A percentile compares a stretch with the other conserved stretches of the same genome.
These are phyloP conservation scores for Phycomyces blakesleeanus DNA, from an alignment of 192 early-diverging fungal species.

Conservation along the genomic window DNA sequence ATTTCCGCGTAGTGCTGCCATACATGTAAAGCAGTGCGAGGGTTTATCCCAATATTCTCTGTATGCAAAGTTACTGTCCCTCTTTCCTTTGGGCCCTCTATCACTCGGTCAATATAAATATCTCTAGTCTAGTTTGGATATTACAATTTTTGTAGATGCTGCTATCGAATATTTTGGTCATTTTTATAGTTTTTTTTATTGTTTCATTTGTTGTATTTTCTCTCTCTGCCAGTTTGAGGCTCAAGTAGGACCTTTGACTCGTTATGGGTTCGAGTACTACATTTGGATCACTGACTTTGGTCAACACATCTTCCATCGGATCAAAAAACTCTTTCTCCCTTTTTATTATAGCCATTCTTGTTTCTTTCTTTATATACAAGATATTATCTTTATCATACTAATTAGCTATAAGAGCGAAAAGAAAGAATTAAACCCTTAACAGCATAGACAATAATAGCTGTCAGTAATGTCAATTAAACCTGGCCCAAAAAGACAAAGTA, in stretches of 20 bases:
- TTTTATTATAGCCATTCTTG: too few relatives aligned
- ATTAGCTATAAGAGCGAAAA: not conserved
- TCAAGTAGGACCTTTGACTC: conserved; percentile 7
- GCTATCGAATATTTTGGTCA: not conserved
- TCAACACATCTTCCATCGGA: too few relatives aligned
- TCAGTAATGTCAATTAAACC: too few relatives aligned
- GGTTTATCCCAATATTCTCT: not conserved
- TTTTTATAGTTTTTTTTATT: conserved; percentile 1
- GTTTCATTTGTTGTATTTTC: conserved; percentile 1
- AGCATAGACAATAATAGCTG: too few relatives aligned
- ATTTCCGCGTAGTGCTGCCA: not conserved
- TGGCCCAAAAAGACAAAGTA: too few relatives aligned
- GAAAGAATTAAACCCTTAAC: not conserved
- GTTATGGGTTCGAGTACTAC: conserved; percentile 2
- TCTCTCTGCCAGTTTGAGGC: conserved; percentile 7
- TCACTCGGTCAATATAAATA: conserved; percentile 1
- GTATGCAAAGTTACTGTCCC: not conserved
- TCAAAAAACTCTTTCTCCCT: too few relatives aligned
- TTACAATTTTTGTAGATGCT: not conserved
- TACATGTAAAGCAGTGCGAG: not conserved
- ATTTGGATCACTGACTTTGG: not conserved
- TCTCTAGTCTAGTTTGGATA: conserved; percentile 9
- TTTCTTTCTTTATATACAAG: too few relatives aligned
- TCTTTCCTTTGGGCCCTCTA: not conserved
- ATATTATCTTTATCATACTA: not conserved